Conservation (phyloP, 305 asterid species). For the Fraxinus albicans region DNA sequence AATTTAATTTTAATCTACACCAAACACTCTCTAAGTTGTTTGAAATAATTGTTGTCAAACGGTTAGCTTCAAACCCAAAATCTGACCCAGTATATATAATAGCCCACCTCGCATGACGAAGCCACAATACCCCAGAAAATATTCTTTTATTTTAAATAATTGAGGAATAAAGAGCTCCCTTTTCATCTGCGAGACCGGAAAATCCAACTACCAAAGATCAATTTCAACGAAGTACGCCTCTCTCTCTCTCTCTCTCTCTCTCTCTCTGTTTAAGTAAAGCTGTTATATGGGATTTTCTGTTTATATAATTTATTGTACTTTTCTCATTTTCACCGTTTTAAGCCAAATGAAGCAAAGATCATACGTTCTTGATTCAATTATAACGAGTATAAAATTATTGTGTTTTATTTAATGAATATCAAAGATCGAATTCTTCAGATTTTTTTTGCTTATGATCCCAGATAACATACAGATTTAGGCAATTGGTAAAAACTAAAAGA, state of each 20-base stretch:
- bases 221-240: slow-evolving; percentile 21
- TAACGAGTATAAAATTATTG: neutral
- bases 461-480: neutral
- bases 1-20: no score
- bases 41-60: no score
- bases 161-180: slow-evolving; percentile 1
- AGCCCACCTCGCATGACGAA: neutral
- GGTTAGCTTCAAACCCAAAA: no score
- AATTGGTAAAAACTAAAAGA: neutral
- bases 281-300: neutral
- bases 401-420: neutral
- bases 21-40: no score
- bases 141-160: neutral
- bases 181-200: slow-evolving; percentile 14
- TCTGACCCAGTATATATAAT: no score
- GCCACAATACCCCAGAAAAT: neutral
- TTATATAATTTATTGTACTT: neutral
- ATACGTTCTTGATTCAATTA: neutral
- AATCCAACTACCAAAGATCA: slow-evolving; percentile 20
- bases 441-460: neutral
- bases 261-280: neutral
- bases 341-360: neutral
- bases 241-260: neutral
- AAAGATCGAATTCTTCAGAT: neutral
- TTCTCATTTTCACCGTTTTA: neutral